phyloP scores from a whole-genome alignment of 2,329 filamentous ascomycete genomes.

The Fonsecaea nubica region DNA sequence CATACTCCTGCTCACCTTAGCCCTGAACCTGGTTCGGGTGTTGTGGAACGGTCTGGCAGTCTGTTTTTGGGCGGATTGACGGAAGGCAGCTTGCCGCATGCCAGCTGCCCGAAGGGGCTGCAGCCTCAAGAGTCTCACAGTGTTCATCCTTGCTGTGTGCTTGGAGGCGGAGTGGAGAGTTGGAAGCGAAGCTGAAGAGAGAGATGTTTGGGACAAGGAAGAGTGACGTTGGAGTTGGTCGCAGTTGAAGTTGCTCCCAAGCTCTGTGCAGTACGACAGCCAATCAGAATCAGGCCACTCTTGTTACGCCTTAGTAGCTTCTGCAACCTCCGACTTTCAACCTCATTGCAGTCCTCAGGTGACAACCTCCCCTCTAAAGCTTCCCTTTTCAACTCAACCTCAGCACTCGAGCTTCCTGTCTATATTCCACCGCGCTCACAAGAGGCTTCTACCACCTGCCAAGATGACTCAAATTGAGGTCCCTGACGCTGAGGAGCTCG shows the following conservation, averaged over 20 bases:
- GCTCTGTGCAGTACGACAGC: constrained; percentile 16
- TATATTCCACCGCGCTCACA: constrained; percentile 38
- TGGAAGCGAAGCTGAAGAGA: constrained; percentile 6
- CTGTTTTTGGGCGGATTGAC: constrained; percentile 37
- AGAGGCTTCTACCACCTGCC: constrained; percentile 53
- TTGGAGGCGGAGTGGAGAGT: constrained; percentile 37
- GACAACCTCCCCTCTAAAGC: constrained; percentile 24
- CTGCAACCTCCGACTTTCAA: constrained; percentile 26
- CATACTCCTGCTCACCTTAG: constrained; percentile 34
- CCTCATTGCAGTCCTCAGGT: constrained; percentile 30
- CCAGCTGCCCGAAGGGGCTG: constrained; percentile 39
- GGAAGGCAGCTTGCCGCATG: constrained; percentile 34
- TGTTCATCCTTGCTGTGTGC: constrained; percentile 35
- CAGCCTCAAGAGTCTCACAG: constrained; percentile 37
- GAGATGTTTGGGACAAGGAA: constrained; percentile 4
- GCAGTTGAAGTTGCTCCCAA: constrained; percentile 22
- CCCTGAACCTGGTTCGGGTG: constrained; percentile 34
- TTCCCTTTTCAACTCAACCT: constrained; percentile 4
- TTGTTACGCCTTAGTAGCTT: constrained; percentile 21
- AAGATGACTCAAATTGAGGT: constrained; percentile 80
- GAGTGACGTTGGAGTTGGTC: constrained; percentile 28
- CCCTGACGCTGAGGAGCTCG: constrained; percentile 71
- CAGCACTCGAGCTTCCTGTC: constrained; percentile 15
- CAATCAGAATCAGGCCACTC: constrained; percentile 26
- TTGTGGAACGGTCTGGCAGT: constrained; percentile 37